Conservation (phyloP, 2,329 filamentous ascomycete species). For the Penicillium frequentans region DNA sequence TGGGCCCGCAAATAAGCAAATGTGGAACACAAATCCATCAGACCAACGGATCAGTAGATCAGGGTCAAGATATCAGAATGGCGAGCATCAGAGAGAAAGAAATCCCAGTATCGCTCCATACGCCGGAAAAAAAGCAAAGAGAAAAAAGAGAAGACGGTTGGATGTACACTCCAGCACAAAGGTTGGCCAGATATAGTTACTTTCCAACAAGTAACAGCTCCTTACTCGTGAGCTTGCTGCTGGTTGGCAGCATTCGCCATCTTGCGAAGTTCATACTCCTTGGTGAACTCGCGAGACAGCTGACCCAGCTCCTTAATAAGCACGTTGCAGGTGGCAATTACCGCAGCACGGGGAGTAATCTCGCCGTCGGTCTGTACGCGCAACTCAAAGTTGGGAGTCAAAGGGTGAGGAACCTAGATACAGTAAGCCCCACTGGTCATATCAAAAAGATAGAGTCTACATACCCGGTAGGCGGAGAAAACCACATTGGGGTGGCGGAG, state of each 20-base stretch:
- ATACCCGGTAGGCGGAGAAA: conserved; percentile 90
- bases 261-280: conserved; percentile 85
- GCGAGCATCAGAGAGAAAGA: conserved; percentile 3
- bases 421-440: not conserved
- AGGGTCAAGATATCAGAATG: not conserved
- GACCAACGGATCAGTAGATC: not conserved
- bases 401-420: conserved; percentile 45
- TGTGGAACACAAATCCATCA: not conserved
- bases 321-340: conserved; percentile 77
- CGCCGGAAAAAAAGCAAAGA: conserved; percentile 7
- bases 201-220: not conserved
- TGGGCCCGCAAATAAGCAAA: not conserved
- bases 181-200: not conserved
- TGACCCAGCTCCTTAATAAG: conserved; percentile 78
- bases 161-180: not conserved
- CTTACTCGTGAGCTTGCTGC: conserved; percentile 35
- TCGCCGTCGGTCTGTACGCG: conserved; percentile 90
- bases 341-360: conserved; percentile 83
- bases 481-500: conserved; percentile 79
- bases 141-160: not conserved
- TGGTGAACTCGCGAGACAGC: conserved; percentile 84
- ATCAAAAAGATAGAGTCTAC: not conserved
- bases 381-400: conserved; percentile 61
- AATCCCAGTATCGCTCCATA: conserved; percentile 20
- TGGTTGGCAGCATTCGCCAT: conserved; percentile 69